Percentiles rank a stretch among this genome's conserved stretches.
These are phyloP conservation scores for Coffea eugenioides DNA, from an alignment of 257 asterid genomes.

Conservation along the genomic window DNA sequence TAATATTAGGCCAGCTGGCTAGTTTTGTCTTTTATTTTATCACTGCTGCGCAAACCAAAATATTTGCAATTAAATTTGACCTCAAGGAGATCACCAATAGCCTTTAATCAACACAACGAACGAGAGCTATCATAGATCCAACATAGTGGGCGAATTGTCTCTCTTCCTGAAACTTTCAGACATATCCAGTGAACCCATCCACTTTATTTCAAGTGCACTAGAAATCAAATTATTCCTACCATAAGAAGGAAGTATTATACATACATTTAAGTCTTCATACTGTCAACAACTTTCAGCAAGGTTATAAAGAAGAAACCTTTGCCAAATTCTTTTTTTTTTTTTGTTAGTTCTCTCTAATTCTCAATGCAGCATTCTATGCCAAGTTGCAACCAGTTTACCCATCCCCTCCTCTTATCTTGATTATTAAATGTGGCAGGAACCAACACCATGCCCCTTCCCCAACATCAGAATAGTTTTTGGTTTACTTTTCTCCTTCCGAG, in stretches of 20 bases:
- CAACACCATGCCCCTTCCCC: background rate
- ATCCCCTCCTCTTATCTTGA: background rate
- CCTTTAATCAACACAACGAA: background rate
- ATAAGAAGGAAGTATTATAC: background rate
- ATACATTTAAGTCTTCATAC: too few relatives aligned
- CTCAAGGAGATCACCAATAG: background rate
- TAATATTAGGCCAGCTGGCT: background rate
- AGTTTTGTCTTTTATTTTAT: background rate
- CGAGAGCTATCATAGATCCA: background rate
- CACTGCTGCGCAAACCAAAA: background rate
- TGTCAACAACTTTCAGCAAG: background rate
- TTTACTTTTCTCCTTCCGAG: background rate
- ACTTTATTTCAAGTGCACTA: background rate
- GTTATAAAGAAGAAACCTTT: background rate
- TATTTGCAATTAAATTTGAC: background rate
- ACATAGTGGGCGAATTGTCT: background rate
- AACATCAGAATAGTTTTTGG: background rate
- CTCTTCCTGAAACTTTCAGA: background rate
- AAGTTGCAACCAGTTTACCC: background rate
- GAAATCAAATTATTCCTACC: background rate
- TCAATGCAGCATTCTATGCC: background rate
- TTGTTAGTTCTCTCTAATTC: background rate
- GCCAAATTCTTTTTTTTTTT: background rate
- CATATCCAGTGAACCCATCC: background rate
- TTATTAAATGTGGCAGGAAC: background rate